Base-by-base conservation (phyloP, 768 basidiomycete species). In the Lactifluus volemus region DNA sequence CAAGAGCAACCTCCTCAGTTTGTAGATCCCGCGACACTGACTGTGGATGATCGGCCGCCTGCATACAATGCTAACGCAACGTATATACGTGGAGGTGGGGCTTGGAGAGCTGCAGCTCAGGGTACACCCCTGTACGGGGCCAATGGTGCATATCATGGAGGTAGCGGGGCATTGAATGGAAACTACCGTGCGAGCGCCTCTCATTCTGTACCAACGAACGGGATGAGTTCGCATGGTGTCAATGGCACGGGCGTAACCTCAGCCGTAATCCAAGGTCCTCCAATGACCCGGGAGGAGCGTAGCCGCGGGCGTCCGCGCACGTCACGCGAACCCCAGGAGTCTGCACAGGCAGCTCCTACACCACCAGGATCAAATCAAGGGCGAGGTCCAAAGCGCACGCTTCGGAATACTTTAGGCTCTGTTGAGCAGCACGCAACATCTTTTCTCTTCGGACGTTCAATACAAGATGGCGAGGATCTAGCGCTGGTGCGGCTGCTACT, bases 341-440 rank as follows among this genome's bases (percentile, higher is more conserved):
- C 47, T 12, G 45, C 30, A 12, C 55, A 53, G 49, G 34, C 36
- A 14, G 38, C 17, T 1, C n/a, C 21, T 19, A 58, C 42, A 17
- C 45, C 49, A 47, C 21, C 54, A n/a, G 61, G 58, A 36, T 83
- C 79, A 61, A 75, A 70, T 44, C 74, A 83, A 59, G 84, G 83
- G 30, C 73, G 85, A 65, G 84, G 80, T 66, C 83, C 84, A 41
- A 86, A 81, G 70, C 77, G 83, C 63, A 84, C 81, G 65, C 66
- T 89, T 53, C 79, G 88, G 52, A 87, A 80, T 60, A 88, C 86
- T 14, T 71, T 89, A 49, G 82, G 78, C 58, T 84, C 81, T 39
- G 87, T 88, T 11, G 87, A 89, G 67, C 82, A 85, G 57, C 85
- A 85, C 68, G 83, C 85, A 5, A 82, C 76, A 61, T 77, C 82